A percentile compares a stretch with the other conserved stretches of the same genome.
Evolutionary conservation across 805 yeast genomes (phyloP).

Genomic region (Phaffomyces antillensis): DNA sequence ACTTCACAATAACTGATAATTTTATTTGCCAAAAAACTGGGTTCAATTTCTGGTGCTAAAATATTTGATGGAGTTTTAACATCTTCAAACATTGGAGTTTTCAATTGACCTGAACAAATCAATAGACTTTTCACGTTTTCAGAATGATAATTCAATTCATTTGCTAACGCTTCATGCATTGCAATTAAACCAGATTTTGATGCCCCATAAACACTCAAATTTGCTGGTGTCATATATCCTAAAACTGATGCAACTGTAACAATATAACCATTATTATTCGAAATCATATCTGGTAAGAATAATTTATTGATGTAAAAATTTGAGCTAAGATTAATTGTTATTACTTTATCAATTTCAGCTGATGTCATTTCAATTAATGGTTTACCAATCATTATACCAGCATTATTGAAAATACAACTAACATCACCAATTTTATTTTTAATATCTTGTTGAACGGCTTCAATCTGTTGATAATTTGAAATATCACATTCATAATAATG

Average conservation of each 20-base stretch:
- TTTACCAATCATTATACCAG: slow-evolving; percentile 64
- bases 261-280: slow-evolving; percentile 57
- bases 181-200: slow-evolving; percentile 83
- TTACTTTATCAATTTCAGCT: slow-evolving; percentile 52
- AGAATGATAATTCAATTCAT: slow-evolving; percentile 49
- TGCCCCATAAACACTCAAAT: slow-evolving; percentile 77
- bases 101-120: slow-evolving; percentile 83
- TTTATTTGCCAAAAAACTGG: slow-evolving; percentile 52
- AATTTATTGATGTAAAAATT: slow-evolving; percentile 62
- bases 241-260: slow-evolving; percentile 79
- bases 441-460: slow-evolving; percentile 33
- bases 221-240: slow-evolving; percentile 81
- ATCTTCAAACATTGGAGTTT: slow-evolving; percentile 65
- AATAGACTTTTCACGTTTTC: slow-evolving; percentile 66
- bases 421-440: slow-evolving; percentile 46
- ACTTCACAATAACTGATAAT: slow-evolving; percentile 48
- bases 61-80: slow-evolving; percentile 67
- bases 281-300: slow-evolving; percentile 69
- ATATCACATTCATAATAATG: slow-evolving; percentile 67
- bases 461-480: slow-evolving; percentile 40
- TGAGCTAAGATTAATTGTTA: slow-evolving; percentile 65
- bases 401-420: slow-evolving; percentile 75
- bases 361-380: slow-evolving; percentile 45
- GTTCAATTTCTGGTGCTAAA: slow-evolving; percentile 79
- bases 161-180: slow-evolving; percentile 72